Percentiles rank a stretch among this genome's conserved stretches.
These are phyloP conservation scores for Xylaria arbuscula DNA, from an alignment of 2,329 filamentous ascomycete species.

Conservation along the genomic window DNA sequence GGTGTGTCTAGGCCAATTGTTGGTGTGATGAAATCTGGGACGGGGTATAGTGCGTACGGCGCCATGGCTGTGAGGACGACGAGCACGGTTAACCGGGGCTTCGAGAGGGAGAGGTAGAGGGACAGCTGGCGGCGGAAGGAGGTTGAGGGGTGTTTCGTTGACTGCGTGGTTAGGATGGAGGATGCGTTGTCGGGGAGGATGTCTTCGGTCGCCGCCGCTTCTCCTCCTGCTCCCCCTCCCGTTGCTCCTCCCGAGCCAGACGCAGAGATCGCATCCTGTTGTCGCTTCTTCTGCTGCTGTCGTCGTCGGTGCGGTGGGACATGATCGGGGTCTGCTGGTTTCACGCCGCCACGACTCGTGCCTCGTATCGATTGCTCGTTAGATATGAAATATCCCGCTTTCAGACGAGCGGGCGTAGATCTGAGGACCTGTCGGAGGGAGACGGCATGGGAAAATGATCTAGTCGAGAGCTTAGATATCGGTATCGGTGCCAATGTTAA, in stretches of 20 bases:
- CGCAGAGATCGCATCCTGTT: conserved; percentile 20
- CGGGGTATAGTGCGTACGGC: conserved; percentile 91
- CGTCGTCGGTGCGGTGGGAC: conserved; percentile 26
- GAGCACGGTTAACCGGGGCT: conserved; percentile 90
- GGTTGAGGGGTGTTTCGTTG: conserved; percentile 60
- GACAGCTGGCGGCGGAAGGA: conserved; percentile 75
- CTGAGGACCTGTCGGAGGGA: conserved; percentile 34
- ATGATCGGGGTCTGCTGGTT: conserved; percentile 14
- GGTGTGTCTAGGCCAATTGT: conserved; percentile 72
- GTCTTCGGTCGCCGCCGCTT: conserved; percentile 33
- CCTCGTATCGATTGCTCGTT: conserved; percentile 40
- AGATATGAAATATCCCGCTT: conserved; percentile 48
- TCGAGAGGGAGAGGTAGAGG: conserved; percentile 90
- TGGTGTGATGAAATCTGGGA: conserved; percentile 83
- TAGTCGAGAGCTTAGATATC: conserved; percentile 26
- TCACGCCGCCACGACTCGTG: conserved; percentile 24
- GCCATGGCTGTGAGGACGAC: conserved; percentile 92
- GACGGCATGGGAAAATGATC: conserved; percentile 39
- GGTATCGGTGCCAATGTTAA: conserved; percentile 1
- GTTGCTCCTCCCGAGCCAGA: not conserved
- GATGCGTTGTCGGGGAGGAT: conserved; percentile 64
- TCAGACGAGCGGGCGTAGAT: conserved; percentile 41
- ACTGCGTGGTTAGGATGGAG: conserved; percentile 64
- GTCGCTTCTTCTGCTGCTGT: conserved; percentile 21
- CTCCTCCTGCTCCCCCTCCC: not conserved